Evolutionary conservation across 2,329 filamentous ascomycete genomes (phyloP).

Genomic region (Sphaerulina musiva): DNA sequence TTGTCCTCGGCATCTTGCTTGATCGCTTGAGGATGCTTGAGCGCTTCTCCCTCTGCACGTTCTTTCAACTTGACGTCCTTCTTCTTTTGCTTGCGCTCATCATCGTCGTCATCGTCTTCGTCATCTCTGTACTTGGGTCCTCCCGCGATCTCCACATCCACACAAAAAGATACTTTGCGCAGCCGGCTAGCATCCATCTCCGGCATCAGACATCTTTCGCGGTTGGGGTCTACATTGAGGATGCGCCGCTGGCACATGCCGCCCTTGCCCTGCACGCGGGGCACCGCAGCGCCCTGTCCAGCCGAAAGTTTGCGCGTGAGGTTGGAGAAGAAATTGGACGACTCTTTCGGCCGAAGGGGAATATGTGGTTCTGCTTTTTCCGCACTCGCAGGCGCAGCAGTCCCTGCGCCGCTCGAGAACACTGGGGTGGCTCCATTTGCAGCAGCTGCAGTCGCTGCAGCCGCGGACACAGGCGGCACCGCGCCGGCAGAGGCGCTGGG

Average conservation of each 20-base stretch:
- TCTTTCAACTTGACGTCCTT: slow-evolving; percentile 59
- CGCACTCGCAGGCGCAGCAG: slow-evolving; percentile 14
- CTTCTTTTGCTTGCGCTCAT: slow-evolving; percentile 47
- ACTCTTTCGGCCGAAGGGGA: slow-evolving; percentile 63
- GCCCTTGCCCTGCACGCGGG: slow-evolving; percentile 52
- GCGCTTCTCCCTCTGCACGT: slow-evolving; percentile 65
- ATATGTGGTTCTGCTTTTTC: slow-evolving; percentile 54
- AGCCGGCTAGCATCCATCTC: slow-evolving; percentile 77
- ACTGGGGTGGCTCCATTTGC: neutral
- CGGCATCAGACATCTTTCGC: slow-evolving; percentile 70
- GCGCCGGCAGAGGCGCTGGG: slow-evolving; percentile 8
- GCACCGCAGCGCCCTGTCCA: slow-evolving; percentile 39
- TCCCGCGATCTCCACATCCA: slow-evolving; percentile 93
- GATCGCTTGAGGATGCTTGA: slow-evolving; percentile 59
- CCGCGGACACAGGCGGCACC: neutral
- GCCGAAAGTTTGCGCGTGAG: slow-evolving; percentile 79
- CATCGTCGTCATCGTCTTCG: slow-evolving; percentile 48
- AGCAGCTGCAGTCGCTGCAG: neutral
- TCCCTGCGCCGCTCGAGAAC: neutral
- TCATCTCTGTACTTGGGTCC: slow-evolving; percentile 68
- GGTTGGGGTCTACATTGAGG: slow-evolving; percentile 74
- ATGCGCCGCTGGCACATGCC: slow-evolving; percentile 72
- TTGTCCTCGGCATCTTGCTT: slow-evolving; percentile 52
- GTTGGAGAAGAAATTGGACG: slow-evolving; percentile 69
- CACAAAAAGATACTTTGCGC: slow-evolving; percentile 84